Base-by-base conservation (phyloP, 768 basidiomycete species). In the Cystofilobasidium ferigula region DNA sequence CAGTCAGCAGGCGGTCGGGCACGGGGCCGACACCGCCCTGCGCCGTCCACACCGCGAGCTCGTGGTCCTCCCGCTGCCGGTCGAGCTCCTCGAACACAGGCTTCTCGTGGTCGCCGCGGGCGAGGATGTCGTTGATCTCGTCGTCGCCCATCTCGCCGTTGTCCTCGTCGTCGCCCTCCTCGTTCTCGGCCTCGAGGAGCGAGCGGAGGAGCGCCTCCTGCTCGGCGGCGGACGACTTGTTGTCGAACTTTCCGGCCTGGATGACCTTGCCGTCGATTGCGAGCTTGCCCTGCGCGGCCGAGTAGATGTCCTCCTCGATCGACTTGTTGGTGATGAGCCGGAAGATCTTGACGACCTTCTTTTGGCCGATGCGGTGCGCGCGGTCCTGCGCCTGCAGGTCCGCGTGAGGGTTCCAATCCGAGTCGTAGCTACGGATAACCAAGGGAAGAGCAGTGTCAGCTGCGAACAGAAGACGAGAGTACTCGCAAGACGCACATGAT, bases 221-320 rank as follows among this genome's bases (percentile, higher is more conserved):
- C 75, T 99, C 95, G 74, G 94, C 92, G 70, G 91, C 88, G 4
- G 92, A 94, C 26, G 93, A 94, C 78, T 94, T 94, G 78, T 98
- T 94, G 76, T 99, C 95, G 78, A 97, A 97, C 54, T 91, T 90
- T 81, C 94, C 94, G 61, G 92, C 92, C 79, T 97, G 94, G 73
- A 97, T 97, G 78, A 95, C 94, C 77, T 99, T 98, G 79, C 94
- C 92, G 75, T 99, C 95, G 72, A 99, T 93, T 72, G 94, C 94
- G 34, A 97, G 86, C 80, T 99, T 99, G 78, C 85, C 89, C 65
- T 89, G 84, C 7, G 95, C 95, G 69, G 92, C 84, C 53, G 89
- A 88, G 69, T 97, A 63, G 84, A 98, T 95, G 4, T 92, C 90
- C 77, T 98, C 95, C 78, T 98, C 95, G 28, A 99, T 91, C 69